Evolutionary conservation across 108 stramenopile species (phyloP), one percentile per base, ranked within the genome.

Genomic region (Fragilaria radians): DNA sequence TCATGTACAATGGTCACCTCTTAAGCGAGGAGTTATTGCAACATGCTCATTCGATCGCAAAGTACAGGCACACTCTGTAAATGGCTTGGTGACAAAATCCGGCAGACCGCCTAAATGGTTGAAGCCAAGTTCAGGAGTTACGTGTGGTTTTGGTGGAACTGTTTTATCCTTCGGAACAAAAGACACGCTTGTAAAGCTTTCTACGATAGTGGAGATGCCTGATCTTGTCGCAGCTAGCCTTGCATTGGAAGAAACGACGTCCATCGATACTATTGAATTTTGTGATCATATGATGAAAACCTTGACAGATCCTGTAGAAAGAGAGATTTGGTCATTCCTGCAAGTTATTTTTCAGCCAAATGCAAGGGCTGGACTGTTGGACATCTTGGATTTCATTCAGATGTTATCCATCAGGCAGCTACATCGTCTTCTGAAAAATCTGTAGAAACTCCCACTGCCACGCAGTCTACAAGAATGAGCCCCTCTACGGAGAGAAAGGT

Each of bases 91-190:
- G 24, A 80, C 82, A 26, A 62, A 70, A 54, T 71, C 68, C 22
- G 94, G 93, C 45, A 80, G 93, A 32, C 92, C 96, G 24, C 96
- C 96, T n/a, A 89, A 86, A 63, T 98, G 96, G 96, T 84, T 95
- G 82, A 78, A 71, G 22, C 84, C 90, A n/a, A 67, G 76, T 23
- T 77, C 76, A 48, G 85, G 88, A 22, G 95, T 93, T 24, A 82
- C 91, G 22, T 93, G 89, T 59, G 90, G 88, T 24, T 98, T 95
- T 72, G 97, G 97, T 5, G 97, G 95, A 34, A 53, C 71, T 23
- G 62, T 96, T 27, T 88, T 95, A 3, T 71, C 77, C 9, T 85
- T 88, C 53, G 84, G 61, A 46, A 51, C 83, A 14, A 59, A 62
- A 9, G 76, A 83, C 45, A 72, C 21, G 4, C n/a, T 29, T 33